A percentile compares a stretch with the other conserved stretches of the same genome.
Evolutionary conservation across 1,284 basidiomycete genomes (phyloP).

Genomic region (Cryptococcus sp.): DNA sequence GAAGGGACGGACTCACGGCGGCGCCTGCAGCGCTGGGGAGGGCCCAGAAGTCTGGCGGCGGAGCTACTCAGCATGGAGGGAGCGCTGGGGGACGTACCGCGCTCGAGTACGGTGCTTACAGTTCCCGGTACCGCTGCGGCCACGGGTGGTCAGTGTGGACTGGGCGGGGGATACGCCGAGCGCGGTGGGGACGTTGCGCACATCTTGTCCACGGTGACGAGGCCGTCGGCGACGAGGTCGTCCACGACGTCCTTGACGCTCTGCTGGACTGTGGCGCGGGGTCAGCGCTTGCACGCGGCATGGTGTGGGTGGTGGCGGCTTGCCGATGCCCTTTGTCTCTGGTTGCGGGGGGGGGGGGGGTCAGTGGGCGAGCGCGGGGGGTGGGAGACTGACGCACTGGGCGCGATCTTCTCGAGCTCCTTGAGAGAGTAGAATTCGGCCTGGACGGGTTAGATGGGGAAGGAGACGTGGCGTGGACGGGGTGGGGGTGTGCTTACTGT

Average conservation of each 20-base stretch:
- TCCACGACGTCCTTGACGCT: conserved; percentile 84
- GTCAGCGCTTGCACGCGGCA: not conserved
- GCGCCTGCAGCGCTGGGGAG: conserved; percentile 82
- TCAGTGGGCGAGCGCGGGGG: not conserved
- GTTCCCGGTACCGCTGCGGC: conserved; percentile 67
- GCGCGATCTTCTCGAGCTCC: conserved; percentile 70
- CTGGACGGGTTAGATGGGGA: conserved; percentile 51
- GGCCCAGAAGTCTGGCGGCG: conserved; percentile 74
- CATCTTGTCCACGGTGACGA: conserved; percentile 82
- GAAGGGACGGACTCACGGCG: conserved; percentile 55
- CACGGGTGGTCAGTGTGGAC: not conserved
- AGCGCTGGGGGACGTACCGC: too few species aligned
- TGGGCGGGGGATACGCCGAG: too few species aligned
- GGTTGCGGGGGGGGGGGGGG: conserved; percentile 26
- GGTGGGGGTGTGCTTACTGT: conserved; percentile 55
- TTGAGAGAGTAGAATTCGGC: conserved; percentile 83
- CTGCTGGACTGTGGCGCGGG: conserved; percentile 63
- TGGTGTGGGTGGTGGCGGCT: conserved; percentile 10
- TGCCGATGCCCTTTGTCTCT: conserved; percentile 83
- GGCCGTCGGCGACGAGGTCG: conserved; percentile 73
- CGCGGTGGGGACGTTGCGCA: conserved; percentile 9
- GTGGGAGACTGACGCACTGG: conserved; percentile 32
- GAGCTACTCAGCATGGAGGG: too few species aligned
- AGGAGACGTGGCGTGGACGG: not conserved
- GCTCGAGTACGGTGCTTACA: too few species aligned